Evolutionary conservation across 139 green algal species (phyloP).

Genomic region (Closterium sp.): DNA sequence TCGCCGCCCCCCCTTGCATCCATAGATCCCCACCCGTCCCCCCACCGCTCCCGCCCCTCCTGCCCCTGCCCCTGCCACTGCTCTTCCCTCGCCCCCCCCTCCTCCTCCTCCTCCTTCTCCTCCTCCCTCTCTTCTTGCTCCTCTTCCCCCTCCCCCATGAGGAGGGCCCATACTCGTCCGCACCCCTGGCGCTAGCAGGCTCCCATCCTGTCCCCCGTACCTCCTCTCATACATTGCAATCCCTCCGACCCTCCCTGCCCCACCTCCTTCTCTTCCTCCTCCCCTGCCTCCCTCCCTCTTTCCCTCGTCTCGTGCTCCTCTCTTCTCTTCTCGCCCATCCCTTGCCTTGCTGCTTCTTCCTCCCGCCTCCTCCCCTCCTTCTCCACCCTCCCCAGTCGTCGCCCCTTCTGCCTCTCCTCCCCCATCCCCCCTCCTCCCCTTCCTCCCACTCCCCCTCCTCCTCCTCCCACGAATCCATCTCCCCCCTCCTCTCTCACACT

Average conservation of each 20-base stretch:
- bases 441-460: too few relatives aligned
- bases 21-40: neutral
- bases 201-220: neutral
- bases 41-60: neutral
- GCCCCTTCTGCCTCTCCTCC: neutral
- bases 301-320: neutral
- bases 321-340: neutral
- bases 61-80: neutral
- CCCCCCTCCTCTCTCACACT: neutral
- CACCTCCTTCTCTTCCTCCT: neutral
- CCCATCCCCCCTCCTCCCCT: neutral
- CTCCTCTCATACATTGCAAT: neutral
- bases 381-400: too few relatives aligned
- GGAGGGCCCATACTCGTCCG: neutral
- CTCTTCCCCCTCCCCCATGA: neutral
- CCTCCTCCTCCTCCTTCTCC: neutral
- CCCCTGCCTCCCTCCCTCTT: neutral
- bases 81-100: neutral
- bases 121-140: neutral
- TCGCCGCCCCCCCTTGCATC: neutral
- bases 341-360: neutral
- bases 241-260: neutral
- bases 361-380: too few relatives aligned
- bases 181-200: neutral
- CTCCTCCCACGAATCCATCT: neutral